These are phyloP conservation scores for Eutrema japonicum DNA, from an alignment of 345 rosid genomes.

Conservation along the genomic window DNA sequence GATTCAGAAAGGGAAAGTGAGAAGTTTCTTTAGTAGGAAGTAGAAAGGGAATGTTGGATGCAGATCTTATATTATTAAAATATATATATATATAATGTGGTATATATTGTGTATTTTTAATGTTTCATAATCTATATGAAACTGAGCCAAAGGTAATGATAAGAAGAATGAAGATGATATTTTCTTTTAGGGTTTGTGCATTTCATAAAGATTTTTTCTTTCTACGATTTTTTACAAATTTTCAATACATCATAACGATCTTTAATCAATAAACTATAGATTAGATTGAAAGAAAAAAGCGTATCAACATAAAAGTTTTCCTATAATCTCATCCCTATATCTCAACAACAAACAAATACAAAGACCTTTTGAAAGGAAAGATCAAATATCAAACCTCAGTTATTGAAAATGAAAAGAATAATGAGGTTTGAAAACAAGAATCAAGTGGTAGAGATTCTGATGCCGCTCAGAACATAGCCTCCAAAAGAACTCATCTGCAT, in stretches of 20 bases:
- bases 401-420: constrained; percentile 1
- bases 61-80: constrained; percentile 7
- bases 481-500: constrained; percentile 92
- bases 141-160: background rate
- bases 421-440: constrained; percentile 3
- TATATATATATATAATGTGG: constrained; percentile 34
- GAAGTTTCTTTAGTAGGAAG: constrained; percentile 70
- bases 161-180: background rate
- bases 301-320: background rate
- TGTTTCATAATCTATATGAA: constrained; percentile 27
- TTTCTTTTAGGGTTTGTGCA: background rate
- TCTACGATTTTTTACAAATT: background rate
- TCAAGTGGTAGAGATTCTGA: constrained; percentile 53
- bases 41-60: no score
- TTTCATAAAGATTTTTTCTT: background rate
- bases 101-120: constrained; percentile 24
- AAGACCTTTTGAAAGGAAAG: constrained; percentile 9
- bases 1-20: constrained; percentile 77
- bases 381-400: constrained; percentile 32
- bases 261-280: background rate
- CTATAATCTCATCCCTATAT: constrained; percentile 14
- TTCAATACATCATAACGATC: background rate
- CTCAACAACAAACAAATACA: constrained; percentile 36
- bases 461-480: constrained; percentile 89
- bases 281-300: background rate